phyloP scores from a whole-genome alignment of 1,284 basidiomycete genomes.

The Fomitopsis palustris region DNA sequence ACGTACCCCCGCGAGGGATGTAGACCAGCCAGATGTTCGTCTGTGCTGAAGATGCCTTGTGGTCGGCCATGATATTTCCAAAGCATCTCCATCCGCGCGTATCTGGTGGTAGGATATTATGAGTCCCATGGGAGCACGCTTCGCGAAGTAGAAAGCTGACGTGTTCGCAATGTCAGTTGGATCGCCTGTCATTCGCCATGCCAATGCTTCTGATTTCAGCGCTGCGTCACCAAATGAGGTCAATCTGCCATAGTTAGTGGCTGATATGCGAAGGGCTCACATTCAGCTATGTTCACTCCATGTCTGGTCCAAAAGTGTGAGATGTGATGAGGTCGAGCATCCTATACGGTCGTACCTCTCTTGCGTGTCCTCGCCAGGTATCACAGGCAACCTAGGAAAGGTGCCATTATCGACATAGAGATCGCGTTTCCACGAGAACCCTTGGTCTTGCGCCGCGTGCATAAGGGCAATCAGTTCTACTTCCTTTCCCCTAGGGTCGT shows the following conservation, averaged over 20 bases:
- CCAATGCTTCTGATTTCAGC: slow-evolving; percentile 5
- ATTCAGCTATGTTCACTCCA: slow-evolving; percentile 5
- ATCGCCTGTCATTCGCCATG: slow-evolving; percentile 5
- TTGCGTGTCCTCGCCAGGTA: neutral
- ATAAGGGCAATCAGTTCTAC: slow-evolving; percentile 3
- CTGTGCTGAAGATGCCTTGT: slow-evolving; percentile 55
- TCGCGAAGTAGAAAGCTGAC: neutral
- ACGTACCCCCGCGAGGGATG: slow-evolving; percentile 48
- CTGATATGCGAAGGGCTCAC: neutral
- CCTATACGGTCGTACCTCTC: neutral
- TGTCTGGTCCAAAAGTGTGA: neutral
- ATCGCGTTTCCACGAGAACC: slow-evolving; percentile 5
- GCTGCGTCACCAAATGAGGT: neutral
- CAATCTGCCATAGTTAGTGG: neutral
- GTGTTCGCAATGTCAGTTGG: slow-evolving; percentile 7
- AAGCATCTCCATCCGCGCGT: slow-evolving; percentile 35
- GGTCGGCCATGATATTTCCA: slow-evolving; percentile 61
- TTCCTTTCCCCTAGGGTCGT: slow-evolving; percentile 2
- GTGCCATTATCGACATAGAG: slow-evolving; percentile 7
- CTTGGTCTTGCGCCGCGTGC: slow-evolving; percentile 2
- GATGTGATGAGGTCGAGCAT: neutral
- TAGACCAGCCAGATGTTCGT: slow-evolving; percentile 55
- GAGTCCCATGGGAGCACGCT: neutral
- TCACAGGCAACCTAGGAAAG: slow-evolving; percentile 2
- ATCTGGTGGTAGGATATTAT: neutral